Base-by-base conservation (phyloP, 306 rosid species). In the Luffa acutangula region DNA sequence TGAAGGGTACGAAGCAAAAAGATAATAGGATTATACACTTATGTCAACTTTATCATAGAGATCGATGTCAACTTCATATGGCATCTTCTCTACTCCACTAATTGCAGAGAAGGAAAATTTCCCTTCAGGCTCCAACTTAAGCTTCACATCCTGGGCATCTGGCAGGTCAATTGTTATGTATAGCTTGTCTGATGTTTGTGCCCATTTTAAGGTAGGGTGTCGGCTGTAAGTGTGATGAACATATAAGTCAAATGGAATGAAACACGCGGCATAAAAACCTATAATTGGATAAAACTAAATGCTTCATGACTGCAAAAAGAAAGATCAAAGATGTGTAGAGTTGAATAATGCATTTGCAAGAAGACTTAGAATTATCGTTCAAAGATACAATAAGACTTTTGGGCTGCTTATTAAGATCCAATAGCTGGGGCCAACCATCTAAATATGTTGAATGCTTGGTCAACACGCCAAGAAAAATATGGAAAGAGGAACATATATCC, bases 121-220 rank as follows among this genome's bases (percentile, higher is more conserved):
- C 65, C 97, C 97, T 67, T 92, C 94, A 41, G 97, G 94, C 53
- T 90, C 90, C 59, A 92, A 82, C 66, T 80, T 79, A 75, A 90
- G 85, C 80, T 90, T 92, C 81, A 89, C 90, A 81, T 90, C 88
- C 78, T 86, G 87, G 34, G 93, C 89, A 86, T 92, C 95, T 17
- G 95, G 92, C 63, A 87, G 71, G 64, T 87, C 90, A 54, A 92
- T 65, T 74, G 95, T 92, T 66, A 92, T 76, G 84, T 76, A 85
- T 34, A 90, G 62, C 37, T 79, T 84, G 58, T 90, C 93, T 48
- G 85, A 77, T 76, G 93, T 88, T 84, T 92, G 93, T 57, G 95
- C 97, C 95, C 97, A 92, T 81, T 83, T 87, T 83, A 89, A 86
- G n/a, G 65, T 45, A 31, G 97, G 97, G 81, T 90, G 95, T 36